These are phyloP conservation scores for Aquilaria sinensis DNA, from an alignment of 345 rosid species.

Conservation along the genomic window DNA sequence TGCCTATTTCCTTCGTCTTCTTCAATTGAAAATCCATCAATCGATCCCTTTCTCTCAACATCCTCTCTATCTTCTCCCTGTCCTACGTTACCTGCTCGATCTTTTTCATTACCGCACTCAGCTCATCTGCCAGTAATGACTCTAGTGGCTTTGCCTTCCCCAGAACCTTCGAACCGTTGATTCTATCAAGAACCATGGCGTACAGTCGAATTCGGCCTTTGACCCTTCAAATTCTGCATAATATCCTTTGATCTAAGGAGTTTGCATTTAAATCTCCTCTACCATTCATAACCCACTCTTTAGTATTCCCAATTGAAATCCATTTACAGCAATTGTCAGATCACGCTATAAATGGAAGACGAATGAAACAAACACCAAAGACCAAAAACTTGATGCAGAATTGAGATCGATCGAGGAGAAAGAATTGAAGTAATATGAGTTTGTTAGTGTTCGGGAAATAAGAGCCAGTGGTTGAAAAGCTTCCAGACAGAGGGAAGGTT, in stretches of 20 bases:
- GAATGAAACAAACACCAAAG: not conserved
- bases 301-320: too few species aligned
- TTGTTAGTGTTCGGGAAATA: slow-evolving; percentile 75
- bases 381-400: slow-evolving; percentile 1
- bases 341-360: not conserved
- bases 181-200: too few species aligned
- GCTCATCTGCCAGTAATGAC: slow-evolving; percentile 79
- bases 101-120: slow-evolving; percentile 67
- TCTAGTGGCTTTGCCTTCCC: slow-evolving; percentile 25
- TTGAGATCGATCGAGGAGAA: not conserved
- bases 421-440: slow-evolving; percentile 35
- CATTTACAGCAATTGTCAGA: not conserved
- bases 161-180: not conserved
- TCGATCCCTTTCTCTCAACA: slow-evolving; percentile 42
- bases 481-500: slow-evolving; percentile 61
- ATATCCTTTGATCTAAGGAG: too few species aligned
- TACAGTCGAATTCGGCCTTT: too few species aligned
- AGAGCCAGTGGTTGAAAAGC: slow-evolving; percentile 93
- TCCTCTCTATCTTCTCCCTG: slow-evolving; percentile 48
- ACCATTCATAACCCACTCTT: too few species aligned
- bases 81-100: slow-evolving; percentile 58
- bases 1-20: slow-evolving; percentile 48
- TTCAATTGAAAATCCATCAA: slow-evolving; percentile 38
- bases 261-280: too few species aligned
- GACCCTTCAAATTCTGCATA: too few species aligned